Percentiles rank a stretch among this genome's conserved stretches.
Conservation (phyloP, 1,284 basidiomycete species). For the Calocybe gambosa region DNA sequence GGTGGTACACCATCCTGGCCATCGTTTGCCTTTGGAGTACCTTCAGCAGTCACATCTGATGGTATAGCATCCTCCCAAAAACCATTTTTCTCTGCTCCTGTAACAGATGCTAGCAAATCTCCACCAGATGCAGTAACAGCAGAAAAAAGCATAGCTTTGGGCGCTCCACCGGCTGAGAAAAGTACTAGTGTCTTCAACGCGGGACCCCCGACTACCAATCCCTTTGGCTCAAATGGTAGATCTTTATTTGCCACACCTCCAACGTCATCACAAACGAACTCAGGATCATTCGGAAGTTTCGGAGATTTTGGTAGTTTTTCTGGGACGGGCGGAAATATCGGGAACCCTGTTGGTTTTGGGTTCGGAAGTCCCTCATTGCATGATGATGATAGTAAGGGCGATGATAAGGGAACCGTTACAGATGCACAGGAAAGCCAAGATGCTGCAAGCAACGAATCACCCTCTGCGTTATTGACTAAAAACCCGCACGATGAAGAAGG, state of each 20-base stretch:
- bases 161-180: not conserved
- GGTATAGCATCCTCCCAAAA: not conserved
- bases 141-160: conserved; percentile 4
- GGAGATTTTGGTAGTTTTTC: conserved; percentile 24
- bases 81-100: conserved; percentile 4
- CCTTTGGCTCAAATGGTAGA: conserved; percentile 8
- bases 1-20: not conserved
- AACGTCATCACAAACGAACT: conserved; percentile 13
- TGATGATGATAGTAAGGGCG: conserved; percentile 13
- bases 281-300: conserved; percentile 26
- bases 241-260: conserved; percentile 7
- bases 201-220: conserved; percentile 8
- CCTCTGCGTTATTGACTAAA: conserved; percentile 19
- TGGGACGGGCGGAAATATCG: conserved; percentile 37
- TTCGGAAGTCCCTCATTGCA: conserved; percentile 37
- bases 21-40: conserved; percentile 7
- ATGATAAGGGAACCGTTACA: conserved; percentile 11
- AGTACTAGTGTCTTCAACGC: conserved; percentile 3
- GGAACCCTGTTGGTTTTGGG: conserved; percentile 52
- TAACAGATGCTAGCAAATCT: conserved; percentile 3
- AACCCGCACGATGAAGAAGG: conserved; percentile 59
- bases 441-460: conserved; percentile 2
- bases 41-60: conserved; percentile 2
- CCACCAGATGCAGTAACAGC: not conserved
- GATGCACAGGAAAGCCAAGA: conserved; percentile 10